Evolutionary conservation across 306 rosid genomes (phyloP).

Genomic region (Trifolium subterraneum): DNA sequence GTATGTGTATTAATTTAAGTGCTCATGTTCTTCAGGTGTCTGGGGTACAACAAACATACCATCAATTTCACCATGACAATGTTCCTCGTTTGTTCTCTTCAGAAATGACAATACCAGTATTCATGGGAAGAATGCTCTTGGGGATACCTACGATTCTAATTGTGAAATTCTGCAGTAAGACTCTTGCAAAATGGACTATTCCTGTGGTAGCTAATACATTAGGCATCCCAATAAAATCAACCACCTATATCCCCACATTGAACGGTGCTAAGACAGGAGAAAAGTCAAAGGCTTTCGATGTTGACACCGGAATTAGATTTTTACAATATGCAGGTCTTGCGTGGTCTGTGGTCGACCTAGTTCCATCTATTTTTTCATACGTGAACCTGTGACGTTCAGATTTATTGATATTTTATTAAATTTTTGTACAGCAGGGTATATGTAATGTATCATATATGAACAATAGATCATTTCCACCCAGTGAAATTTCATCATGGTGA

Average conservation of each 20-base stretch:
- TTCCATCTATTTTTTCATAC: slow-evolving; percentile 74
- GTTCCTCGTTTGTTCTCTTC: slow-evolving; percentile 73
- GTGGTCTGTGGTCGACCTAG: slow-evolving; percentile 95
- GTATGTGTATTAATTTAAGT: neutral
- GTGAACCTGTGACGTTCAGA: slow-evolving; percentile 54
- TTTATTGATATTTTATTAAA: neutral
- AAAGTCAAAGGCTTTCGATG: slow-evolving; percentile 65
- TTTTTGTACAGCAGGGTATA: slow-evolving; percentile 31
- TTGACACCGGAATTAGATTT: slow-evolving; percentile 89
- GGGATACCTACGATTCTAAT: slow-evolving; percentile 87
- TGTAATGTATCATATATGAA: neutral
- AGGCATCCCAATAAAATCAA: slow-evolving; percentile 84
- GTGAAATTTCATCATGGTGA: neutral
- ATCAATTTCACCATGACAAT: slow-evolving; percentile 83
- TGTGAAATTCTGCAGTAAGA: slow-evolving; percentile 91
- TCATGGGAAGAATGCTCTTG: slow-evolving; percentile 72
- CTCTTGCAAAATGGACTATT: slow-evolving; percentile 87
- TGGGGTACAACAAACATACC: slow-evolving; percentile 92
- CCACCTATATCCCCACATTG: slow-evolving; percentile 70
- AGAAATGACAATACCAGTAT: slow-evolving; percentile 54
- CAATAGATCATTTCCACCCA: neutral
- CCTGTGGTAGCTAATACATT: slow-evolving; percentile 77
- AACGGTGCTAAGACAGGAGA: slow-evolving; percentile 49
- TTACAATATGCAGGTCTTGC: slow-evolving; percentile 92
- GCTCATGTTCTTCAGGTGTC: slow-evolving; percentile 59